phyloP scores from a whole-genome alignment of 176 grass and related monocot species.

The Phoenix roebelenii region DNA sequence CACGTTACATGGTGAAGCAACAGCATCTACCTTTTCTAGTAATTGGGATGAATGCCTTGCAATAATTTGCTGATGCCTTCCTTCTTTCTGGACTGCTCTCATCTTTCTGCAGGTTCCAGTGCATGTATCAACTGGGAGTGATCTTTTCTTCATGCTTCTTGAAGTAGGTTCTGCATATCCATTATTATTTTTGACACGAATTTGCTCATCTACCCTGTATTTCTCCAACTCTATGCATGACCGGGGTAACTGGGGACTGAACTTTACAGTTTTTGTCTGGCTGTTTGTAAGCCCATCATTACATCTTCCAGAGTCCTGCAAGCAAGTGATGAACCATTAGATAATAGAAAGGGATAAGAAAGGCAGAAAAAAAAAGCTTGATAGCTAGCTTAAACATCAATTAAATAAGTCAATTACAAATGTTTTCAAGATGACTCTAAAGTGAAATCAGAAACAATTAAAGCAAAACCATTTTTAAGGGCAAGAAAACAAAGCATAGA shows the following conservation, averaged over 20 bases:
- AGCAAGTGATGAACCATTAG: no score
- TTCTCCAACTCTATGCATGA: slow-evolving; percentile 2
- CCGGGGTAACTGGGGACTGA: background rate
- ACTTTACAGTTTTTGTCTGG: background rate
- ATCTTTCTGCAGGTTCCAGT: slow-evolving; percentile 6
- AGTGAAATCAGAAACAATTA: no score
- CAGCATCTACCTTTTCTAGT: slow-evolving; percentile 10
- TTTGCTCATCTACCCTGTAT: background rate
- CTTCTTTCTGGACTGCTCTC: background rate
- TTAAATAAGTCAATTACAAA: no score
- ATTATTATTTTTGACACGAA: background rate
- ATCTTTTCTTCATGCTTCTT: slow-evolving; percentile 9
- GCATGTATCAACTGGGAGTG: background rate
- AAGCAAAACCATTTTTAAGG: no score
- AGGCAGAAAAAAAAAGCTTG: background rate
- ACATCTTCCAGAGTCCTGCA: slow-evolving; percentile 13
- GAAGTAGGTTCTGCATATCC: background rate
- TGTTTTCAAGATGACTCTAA: no score
- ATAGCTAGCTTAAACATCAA: no score
- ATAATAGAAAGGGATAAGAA: background rate
- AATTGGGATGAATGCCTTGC: background rate
- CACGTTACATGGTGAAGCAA: slow-evolving; percentile 1
- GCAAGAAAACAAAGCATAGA: no score
- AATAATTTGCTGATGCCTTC: background rate
- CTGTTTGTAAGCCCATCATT: background rate